Evolutionary conservation across 352 stramenopile genomes (phyloP).

Genomic region (Pythium angustatum): DNA sequence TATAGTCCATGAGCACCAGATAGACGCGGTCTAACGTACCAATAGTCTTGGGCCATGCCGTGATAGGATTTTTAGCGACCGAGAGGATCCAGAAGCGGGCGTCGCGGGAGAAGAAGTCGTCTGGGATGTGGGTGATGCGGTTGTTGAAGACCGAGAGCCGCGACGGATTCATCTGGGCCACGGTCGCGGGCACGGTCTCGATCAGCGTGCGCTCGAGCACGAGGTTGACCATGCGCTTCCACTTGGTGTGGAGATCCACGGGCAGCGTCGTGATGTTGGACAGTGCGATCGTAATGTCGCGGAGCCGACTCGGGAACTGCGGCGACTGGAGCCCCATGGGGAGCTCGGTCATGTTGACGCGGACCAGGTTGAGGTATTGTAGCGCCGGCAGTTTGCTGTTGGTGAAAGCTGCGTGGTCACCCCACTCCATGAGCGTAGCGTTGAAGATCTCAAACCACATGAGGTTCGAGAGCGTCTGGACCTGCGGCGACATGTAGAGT

Average conservation of each 20-base stretch:
- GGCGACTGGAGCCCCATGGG: conserved; percentile 10
- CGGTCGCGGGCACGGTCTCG: background rate
- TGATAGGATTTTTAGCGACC: conserved; percentile 16
- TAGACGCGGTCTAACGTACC: conserved; percentile 6
- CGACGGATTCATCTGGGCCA: conserved; percentile 11
- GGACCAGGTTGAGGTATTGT: conserved; percentile 14
- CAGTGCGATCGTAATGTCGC: conserved; percentile 16
- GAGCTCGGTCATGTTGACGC: conserved; percentile 11
- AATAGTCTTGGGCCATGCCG: background rate
- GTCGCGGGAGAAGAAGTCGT: conserved; percentile 7
- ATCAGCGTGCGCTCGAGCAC: conserved; percentile 12
- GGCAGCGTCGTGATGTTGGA: conserved; percentile 24
- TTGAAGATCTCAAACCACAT: conserved; percentile 28
- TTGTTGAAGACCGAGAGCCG: conserved; percentile 24
- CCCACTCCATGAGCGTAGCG: conserved; percentile 15
- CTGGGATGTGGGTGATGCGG: conserved; percentile 8
- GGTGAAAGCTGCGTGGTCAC: conserved; percentile 4
- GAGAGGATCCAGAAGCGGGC: conserved; percentile 16
- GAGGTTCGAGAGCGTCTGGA: conserved; percentile 17
- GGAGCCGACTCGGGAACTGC: conserved; percentile 14
- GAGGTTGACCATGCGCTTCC: conserved; percentile 19
- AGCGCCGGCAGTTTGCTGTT: conserved; percentile 1
- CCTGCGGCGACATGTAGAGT: conserved; percentile 14
- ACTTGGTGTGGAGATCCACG: conserved; percentile 20
- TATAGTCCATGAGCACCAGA: conserved; percentile 27